Evolutionary conservation across 2,329 filamentous ascomycete species (phyloP).

Genomic region (Davidsoniella australis): DNA sequence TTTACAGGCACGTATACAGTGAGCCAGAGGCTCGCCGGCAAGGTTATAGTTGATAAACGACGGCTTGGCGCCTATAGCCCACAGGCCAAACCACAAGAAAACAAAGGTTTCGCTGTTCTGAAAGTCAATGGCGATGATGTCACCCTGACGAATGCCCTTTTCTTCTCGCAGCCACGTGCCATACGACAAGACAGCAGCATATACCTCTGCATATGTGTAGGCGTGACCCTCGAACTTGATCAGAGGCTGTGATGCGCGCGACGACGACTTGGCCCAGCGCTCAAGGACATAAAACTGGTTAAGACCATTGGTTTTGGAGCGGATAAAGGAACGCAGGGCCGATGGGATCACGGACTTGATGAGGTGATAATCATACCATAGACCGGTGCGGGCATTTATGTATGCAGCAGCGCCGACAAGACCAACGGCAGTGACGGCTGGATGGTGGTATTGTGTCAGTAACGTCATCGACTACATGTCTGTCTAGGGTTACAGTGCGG

Average conservation of each 20-base stretch:
- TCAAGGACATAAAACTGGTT: conserved; percentile 67
- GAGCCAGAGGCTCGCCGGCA: conserved; percentile 48
- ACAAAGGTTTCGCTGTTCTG: conserved; percentile 67
- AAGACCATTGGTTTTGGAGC: conserved; percentile 32
- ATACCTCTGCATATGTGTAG: conserved; percentile 62
- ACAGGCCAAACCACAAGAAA: conserved; percentile 60
- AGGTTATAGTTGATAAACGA: conserved; percentile 85
- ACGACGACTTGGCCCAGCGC: conserved; percentile 35
- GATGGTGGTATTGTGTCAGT: neutral
- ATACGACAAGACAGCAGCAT: conserved; percentile 53
- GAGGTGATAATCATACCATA: conserved; percentile 49
- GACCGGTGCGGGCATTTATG: conserved; percentile 50
- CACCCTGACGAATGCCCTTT: conserved; percentile 46
- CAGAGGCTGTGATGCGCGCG: conserved; percentile 37
- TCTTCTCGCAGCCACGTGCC: conserved; percentile 55
- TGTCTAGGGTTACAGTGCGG: neutral
- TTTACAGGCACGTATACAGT: conserved; percentile 55
- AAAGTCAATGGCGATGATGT: conserved; percentile 67
- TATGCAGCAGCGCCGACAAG: conserved; percentile 54
- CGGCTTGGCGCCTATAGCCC: conserved; percentile 67
- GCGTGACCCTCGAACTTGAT: conserved; percentile 50
- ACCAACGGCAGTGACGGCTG: conserved; percentile 25
- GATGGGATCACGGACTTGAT: conserved; percentile 34
- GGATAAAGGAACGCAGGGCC: conserved; percentile 9
- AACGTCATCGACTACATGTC: neutral